Percentiles rank a stretch among this genome's conserved stretches.
Conservation (phyloP, 2,329 filamentous ascomycete species). For the Talaromyces albobiverticillius region DNA sequence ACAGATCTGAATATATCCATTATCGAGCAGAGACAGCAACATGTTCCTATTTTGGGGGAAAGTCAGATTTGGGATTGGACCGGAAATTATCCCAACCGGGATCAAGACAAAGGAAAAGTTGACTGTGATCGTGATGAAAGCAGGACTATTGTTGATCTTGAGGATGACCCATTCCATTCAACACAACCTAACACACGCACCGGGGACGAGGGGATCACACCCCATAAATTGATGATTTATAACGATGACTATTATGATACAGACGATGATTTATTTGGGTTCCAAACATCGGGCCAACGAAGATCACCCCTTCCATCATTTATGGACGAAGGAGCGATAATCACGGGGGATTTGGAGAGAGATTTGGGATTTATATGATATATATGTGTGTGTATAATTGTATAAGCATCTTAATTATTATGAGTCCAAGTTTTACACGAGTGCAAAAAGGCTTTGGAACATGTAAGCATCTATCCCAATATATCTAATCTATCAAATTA, state of each 20-base stretch:
- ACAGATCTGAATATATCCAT: neutral
- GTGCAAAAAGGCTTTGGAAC: neutral
- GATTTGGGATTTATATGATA: constrained; percentile 30
- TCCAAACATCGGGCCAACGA: neutral
- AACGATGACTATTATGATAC: constrained; percentile 10
- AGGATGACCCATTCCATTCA: neutral
- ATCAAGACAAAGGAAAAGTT: neutral
- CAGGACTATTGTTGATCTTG: constrained; percentile 1
- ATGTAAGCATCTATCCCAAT: neutral
- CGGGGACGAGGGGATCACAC: constrained; percentile 11
- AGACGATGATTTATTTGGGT: neutral
- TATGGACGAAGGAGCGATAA: constrained; percentile 16
- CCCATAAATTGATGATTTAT: constrained; percentile 15
- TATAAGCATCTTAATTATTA: neutral
- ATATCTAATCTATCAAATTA: neutral
- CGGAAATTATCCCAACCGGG: neutral
- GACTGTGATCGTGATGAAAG: neutral
- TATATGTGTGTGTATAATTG: neutral
- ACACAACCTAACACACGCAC: neutral
- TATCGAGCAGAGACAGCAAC: neutral
- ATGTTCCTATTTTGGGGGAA: neutral
- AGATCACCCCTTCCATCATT: neutral
- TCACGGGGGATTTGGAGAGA: constrained; percentile 37
- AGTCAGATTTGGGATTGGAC: neutral
- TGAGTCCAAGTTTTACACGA: neutral